Percentiles rank a stretch among this genome's conserved stretches.
Evolutionary conservation across 2,329 filamentous ascomycete genomes (phyloP).

Genomic region (Tolypocladium endophyticum): DNA sequence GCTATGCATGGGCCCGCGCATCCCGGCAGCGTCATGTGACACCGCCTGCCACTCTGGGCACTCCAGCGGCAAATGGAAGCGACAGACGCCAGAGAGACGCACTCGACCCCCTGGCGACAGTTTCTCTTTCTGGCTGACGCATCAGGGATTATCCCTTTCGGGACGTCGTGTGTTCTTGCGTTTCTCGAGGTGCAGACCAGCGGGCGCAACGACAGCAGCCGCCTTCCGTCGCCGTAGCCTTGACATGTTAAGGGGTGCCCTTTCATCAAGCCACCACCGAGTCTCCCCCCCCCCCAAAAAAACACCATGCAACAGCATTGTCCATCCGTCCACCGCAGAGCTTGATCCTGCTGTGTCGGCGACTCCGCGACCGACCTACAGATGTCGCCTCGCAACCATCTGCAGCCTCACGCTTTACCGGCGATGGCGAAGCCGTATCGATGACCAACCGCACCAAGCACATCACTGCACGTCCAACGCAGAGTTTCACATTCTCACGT

Average conservation of each 20-base stretch:
- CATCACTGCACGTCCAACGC: neutral
- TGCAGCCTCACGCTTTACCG: neutral
- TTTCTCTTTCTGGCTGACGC: neutral
- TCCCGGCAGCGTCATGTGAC: constrained; percentile 7
- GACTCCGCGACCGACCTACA: neutral
- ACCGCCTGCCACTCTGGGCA: neutral
- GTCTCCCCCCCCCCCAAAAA: too few species aligned
- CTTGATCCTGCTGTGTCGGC: too few species aligned
- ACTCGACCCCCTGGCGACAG: neutral
- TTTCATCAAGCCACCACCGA: too few species aligned
- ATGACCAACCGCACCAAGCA: neutral
- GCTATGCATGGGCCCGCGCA: constrained; percentile 7
- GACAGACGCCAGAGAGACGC: neutral
- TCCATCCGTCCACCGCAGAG: too few species aligned
- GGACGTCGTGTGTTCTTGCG: neutral
- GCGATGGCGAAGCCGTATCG: neutral
- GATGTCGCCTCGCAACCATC: neutral
- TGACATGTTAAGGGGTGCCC: too few species aligned
- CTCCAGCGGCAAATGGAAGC: neutral
- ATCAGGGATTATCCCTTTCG: neutral
- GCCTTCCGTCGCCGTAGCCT: too few species aligned
- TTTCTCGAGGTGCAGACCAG: too few species aligned
- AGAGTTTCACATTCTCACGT: neutral
- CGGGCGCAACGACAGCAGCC: too few species aligned
- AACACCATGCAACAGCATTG: too few species aligned